These are phyloP conservation scores for Borovskyia barvae DNA, from an alignment of 208 protist species.

Conservation along the genomic window DNA sequence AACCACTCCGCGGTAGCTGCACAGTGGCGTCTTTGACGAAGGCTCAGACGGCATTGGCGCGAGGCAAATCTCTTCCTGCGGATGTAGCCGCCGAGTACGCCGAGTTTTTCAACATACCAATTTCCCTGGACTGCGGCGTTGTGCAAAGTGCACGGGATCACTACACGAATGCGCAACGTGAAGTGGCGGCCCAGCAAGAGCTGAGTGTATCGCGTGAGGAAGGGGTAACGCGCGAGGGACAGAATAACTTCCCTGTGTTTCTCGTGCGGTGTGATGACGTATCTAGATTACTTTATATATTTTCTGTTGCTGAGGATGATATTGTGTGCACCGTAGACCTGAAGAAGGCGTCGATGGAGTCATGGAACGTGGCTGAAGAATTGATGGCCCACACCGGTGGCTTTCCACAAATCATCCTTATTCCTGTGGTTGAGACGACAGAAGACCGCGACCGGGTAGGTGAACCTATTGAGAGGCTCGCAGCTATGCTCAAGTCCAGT, in stretches of 20 bases:
- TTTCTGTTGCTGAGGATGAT: slow-evolving; percentile 38
- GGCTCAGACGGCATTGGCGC: slow-evolving; percentile 44
- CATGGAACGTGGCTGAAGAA: slow-evolving; percentile 56
- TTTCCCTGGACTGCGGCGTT: slow-evolving; percentile 21
- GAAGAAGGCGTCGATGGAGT: background rate
- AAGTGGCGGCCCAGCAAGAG: slow-evolving; percentile 24
- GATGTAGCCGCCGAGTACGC: slow-evolving; percentile 40
- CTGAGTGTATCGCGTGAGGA: slow-evolving; percentile 19
- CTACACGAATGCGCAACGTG: slow-evolving; percentile 20
- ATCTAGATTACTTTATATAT: slow-evolving; percentile 30
- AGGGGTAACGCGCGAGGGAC: slow-evolving; percentile 3
- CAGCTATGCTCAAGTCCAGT: slow-evolving; percentile 24
- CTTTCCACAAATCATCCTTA: slow-evolving; percentile 37
- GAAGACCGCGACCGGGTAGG: slow-evolving; percentile 36
- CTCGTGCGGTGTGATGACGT: slow-evolving; percentile 37
- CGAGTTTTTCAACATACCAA: slow-evolving; percentile 46
- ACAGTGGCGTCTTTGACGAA: slow-evolving; percentile 36
- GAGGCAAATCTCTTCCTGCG: slow-evolving; percentile 13
- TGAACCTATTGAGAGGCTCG: slow-evolving; percentile 30
- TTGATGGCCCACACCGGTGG: slow-evolving; percentile 51
- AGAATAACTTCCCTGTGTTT: slow-evolving; percentile 39
- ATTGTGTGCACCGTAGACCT: slow-evolving; percentile 20
- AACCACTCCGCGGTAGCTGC: slow-evolving; percentile 12
- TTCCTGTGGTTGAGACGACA: slow-evolving; percentile 54
- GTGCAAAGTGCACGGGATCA: slow-evolving; percentile 31